These are phyloP conservation scores for Nicotiana rustica DNA, from an alignment of 305 asterid species.

Conservation along the genomic window DNA sequence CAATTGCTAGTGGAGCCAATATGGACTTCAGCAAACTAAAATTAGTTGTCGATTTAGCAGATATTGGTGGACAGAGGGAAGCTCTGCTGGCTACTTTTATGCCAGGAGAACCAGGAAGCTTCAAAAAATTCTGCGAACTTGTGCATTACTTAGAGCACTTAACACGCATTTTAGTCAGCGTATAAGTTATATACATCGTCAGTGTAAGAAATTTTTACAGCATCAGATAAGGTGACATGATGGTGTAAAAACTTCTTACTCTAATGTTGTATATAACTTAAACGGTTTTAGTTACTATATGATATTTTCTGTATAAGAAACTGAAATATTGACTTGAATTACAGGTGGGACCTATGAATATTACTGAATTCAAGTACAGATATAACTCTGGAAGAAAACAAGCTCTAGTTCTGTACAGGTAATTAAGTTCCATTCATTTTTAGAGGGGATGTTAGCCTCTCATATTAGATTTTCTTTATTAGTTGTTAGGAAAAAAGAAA, in stretches of 20 bases:
- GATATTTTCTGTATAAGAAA: neutral
- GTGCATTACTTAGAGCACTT: conserved; percentile 45
- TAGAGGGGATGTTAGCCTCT: neutral
- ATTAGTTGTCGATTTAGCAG: conserved; percentile 82
- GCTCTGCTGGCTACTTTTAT: conserved; percentile 78
- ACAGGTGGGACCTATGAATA: conserved; percentile 76
- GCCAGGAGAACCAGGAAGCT: conserved; percentile 78
- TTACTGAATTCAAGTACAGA: conserved; percentile 82
- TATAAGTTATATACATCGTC: too few relatives aligned
- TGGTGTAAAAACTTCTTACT: too few relatives aligned
- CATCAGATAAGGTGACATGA: too few relatives aligned
- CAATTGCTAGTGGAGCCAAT: conserved; percentile 94
- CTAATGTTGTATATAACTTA: neutral
- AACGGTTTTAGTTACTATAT: too few relatives aligned
- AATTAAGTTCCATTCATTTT: conserved; percentile 37
- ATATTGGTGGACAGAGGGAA: conserved; percentile 75
- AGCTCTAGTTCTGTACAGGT: conserved; percentile 79
- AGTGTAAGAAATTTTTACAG: too few relatives aligned
- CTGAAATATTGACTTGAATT: conserved; percentile 17
- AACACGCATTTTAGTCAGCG: too few relatives aligned
- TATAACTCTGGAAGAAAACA: conserved; percentile 58
- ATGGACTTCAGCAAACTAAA: conserved; percentile 87
- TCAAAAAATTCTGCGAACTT: conserved; percentile 62
- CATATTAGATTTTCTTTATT: neutral
- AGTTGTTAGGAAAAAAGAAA: neutral